Conservation (phyloP, 2,329 filamentous ascomycete genomes). For the Cytospora paraplurivora region DNA sequence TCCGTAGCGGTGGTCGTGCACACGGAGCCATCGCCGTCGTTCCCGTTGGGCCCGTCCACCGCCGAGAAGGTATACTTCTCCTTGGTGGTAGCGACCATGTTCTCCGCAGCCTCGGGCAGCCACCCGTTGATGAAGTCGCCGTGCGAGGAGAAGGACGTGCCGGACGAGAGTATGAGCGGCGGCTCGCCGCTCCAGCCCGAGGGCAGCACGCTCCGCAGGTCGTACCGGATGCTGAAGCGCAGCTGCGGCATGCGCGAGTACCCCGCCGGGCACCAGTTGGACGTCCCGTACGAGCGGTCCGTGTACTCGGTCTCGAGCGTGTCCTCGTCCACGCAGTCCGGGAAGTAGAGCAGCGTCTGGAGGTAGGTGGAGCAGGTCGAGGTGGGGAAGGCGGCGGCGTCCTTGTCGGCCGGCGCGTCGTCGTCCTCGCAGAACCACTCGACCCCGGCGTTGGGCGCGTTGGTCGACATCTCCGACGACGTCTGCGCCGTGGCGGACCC, state of each 20-base stretch:
- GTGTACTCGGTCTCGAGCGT: slow-evolving; percentile 36
- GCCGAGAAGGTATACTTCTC: slow-evolving; percentile 30
- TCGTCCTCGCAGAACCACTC: slow-evolving; percentile 33
- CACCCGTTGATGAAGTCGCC: slow-evolving; percentile 52
- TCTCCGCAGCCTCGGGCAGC: slow-evolving; percentile 43
- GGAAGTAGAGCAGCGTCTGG: slow-evolving; percentile 58
- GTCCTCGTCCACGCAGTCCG: slow-evolving; percentile 43
- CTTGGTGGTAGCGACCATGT: slow-evolving; percentile 41
- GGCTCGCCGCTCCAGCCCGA: slow-evolving; percentile 45
- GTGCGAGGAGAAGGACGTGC: slow-evolving; percentile 44
- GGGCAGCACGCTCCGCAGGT: slow-evolving; percentile 43
- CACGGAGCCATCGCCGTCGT: slow-evolving; percentile 35
- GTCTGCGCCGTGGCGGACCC: slow-evolving; percentile 45
- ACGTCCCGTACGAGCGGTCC: slow-evolving; percentile 36
- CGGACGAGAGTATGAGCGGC: slow-evolving; percentile 44
- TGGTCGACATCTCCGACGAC: slow-evolving; percentile 34
- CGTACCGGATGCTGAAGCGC: slow-evolving; percentile 48
- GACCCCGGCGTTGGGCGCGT: slow-evolving; percentile 32
- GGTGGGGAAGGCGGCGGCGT: slow-evolving; percentile 71
- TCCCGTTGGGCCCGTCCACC: slow-evolving; percentile 41
- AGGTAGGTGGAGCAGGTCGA: slow-evolving; percentile 65
- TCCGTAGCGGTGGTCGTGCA: slow-evolving; percentile 44
- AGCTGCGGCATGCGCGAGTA: slow-evolving; percentile 47
- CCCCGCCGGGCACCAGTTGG: slow-evolving; percentile 42
- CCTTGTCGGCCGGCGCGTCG: slow-evolving; percentile 56